phyloP scores from a whole-genome alignment of 768 basidiomycete genomes.

The Infundibulicybe gibba region DNA sequence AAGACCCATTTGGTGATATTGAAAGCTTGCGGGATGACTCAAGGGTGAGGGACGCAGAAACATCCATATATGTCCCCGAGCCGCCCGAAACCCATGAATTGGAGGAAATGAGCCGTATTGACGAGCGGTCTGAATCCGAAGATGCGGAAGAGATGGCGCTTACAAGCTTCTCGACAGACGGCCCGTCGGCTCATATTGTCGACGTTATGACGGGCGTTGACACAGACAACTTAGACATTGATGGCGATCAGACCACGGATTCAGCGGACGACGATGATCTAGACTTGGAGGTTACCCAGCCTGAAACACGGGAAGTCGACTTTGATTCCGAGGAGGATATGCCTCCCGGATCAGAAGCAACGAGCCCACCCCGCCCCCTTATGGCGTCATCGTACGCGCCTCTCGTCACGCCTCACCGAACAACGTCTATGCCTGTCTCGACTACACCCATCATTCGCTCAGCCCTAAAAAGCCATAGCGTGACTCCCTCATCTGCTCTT shows the following conservation, averaged over 20 bases:
- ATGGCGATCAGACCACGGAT: conserved; percentile 46
- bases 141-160: conserved; percentile 68
- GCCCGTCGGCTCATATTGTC: conserved; percentile 47
- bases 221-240: conserved; percentile 23
- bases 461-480: conserved; percentile 36
- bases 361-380: conserved; percentile 5
- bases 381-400: conserved; percentile 3
- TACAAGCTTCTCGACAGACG: conserved; percentile 73
- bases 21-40: conserved; percentile 79
- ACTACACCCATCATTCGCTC: conserved; percentile 38
- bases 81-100: conserved; percentile 6
- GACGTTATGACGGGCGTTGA: conserved; percentile 49
- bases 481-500: conserved; percentile 58
- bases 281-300: conserved; percentile 23
- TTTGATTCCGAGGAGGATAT: conserved; percentile 32
- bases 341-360: neutral
- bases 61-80: too few species aligned
- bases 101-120: conserved; percentile 44
- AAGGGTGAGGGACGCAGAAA: conserved; percentile 22
- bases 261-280: conserved; percentile 44
- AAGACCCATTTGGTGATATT: conserved; percentile 91
- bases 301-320: conserved; percentile 28
- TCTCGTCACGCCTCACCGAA: conserved; percentile 21
- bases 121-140: conserved; percentile 45
- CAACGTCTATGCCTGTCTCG: conserved; percentile 8